Base-by-base conservation (phyloP, 2,329 filamentous ascomycete species). In the Scorias spongiosa region DNA sequence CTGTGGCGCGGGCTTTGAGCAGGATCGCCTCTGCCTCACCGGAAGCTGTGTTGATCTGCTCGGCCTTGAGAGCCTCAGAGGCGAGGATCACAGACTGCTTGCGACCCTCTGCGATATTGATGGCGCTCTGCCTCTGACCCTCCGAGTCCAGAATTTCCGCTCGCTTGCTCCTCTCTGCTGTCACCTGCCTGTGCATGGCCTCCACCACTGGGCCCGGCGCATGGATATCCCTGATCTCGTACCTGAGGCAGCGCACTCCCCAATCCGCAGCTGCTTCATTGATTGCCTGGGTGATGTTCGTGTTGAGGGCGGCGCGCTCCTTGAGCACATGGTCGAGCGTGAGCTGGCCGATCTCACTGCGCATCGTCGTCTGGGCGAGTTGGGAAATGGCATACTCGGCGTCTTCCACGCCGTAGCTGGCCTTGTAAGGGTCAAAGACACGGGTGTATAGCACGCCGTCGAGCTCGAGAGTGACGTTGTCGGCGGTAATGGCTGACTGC, bases 301-400 rank as follows among this genome's bases (percentile, higher is more conserved):
- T 87, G 71, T 98, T 98, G 53, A 98, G 80, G 15, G 87, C 85
- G 2, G 88, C 86, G 51, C 91, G 86, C 72, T 98, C 91, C 64
- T 96, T 96, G 46, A 98, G 76, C 39, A 98, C 91, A 66, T 98
- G 89, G 65, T 98, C 91, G 55, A 98, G 82, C 1, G 86, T 84
- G 47, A 98, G 74, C 65, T 96, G 91, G 51, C 91, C 91, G 57
- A 98, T 98, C 66, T 98, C 91, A 58, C 84, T 93, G 57, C 91
- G 86, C 91, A 98, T 98, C 0, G 91, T 96, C 10, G 91, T 98
- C 68, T 98, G 91, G 12, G 91, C 91, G 40, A 98, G 80, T 62
- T 98, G 91, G 8, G 85, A 91, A 62, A 98, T 96, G 64, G 91
- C 91, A 64, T 98, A 98, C 63, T 98, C 91, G 49, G 91, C 89